These are phyloP conservation scores for Ambispora gerdemannii DNA, from an alignment of 192 early-diverging fungal species.

Conservation along the genomic window DNA sequence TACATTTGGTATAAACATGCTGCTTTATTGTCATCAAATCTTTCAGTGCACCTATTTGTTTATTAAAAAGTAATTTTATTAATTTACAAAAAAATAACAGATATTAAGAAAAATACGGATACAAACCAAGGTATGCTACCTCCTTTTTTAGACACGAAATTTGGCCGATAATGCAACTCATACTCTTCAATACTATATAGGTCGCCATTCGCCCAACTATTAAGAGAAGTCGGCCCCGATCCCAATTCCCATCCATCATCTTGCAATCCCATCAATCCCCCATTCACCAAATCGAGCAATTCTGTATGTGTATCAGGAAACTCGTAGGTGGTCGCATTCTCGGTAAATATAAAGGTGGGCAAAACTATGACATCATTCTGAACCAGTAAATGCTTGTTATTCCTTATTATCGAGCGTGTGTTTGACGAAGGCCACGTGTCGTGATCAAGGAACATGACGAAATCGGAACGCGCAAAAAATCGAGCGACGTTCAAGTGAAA, in stretches of 20 bases:
- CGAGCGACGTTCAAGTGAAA: constrained; percentile 53
- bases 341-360: constrained; percentile 48
- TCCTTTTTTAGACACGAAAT: constrained; percentile 48
- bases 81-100: not conserved
- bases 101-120: not conserved
- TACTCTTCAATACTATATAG: constrained; percentile 51
- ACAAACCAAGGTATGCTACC: constrained; percentile 43
- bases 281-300: not conserved
- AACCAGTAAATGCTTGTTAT: constrained; percentile 4
- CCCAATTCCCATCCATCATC: constrained; percentile 57
- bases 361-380: constrained; percentile 50
- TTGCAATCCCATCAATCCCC: constrained; percentile 15
- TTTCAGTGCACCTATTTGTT: constrained; percentile 50
- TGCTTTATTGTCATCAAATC: constrained; percentile 54
- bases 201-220: constrained; percentile 42
- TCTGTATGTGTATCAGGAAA: not conserved
- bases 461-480: constrained; percentile 54
- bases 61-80: not conserved
- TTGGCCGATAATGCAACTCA: constrained; percentile 57
- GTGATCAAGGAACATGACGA: constrained; percentile 41
- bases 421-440: constrained; percentile 44
- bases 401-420: constrained; percentile 34
- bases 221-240: constrained; percentile 47
- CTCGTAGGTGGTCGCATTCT: not conserved
- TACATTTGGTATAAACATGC: constrained; percentile 54